A percentile compares a stretch with the other conserved stretches of the same genome.
phyloP scores from a whole-genome alignment of 2,329 filamentous ascomycete species.

The Penicillium hordei region DNA sequence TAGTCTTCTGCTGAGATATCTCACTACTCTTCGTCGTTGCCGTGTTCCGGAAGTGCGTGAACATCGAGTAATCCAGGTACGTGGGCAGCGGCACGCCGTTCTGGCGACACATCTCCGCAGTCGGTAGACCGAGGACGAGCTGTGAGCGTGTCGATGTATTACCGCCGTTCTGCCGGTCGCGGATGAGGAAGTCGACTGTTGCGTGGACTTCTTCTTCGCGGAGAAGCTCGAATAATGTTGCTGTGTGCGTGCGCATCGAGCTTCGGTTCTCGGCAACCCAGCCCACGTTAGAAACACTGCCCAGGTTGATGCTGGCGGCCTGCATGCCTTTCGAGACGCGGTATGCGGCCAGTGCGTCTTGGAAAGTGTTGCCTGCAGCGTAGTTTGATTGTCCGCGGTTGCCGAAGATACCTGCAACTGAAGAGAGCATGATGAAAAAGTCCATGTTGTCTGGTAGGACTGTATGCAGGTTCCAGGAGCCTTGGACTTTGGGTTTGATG shows the following conservation, averaged over 20 bases:
- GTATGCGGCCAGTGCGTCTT: slow-evolving; percentile 38
- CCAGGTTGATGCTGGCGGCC: slow-evolving; percentile 28
- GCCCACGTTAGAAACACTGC: slow-evolving; percentile 36
- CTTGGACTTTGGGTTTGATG: slow-evolving; percentile 43
- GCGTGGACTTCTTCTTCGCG: slow-evolving; percentile 26
- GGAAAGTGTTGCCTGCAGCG: slow-evolving; percentile 41
- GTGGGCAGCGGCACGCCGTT: slow-evolving; percentile 20
- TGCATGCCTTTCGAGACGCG: slow-evolving; percentile 23
- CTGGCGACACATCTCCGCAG: slow-evolving; percentile 19
- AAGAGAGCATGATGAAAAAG: slow-evolving; percentile 48
- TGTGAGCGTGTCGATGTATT: slow-evolving; percentile 1
- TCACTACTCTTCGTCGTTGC: neutral
- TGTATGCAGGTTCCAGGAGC: slow-evolving; percentile 39
- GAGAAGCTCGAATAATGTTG: slow-evolving; percentile 22
- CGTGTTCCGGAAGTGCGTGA: slow-evolving; percentile 19
- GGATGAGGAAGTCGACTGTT: slow-evolving; percentile 21
- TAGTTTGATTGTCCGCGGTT: slow-evolving; percentile 50
- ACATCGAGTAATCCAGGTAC: slow-evolving; percentile 30
- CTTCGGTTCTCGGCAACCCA: slow-evolving; percentile 32
- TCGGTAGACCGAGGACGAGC: slow-evolving; percentile 22
- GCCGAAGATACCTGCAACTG: slow-evolving; percentile 46
- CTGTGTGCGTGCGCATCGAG: slow-evolving; percentile 12
- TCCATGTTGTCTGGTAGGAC: slow-evolving; percentile 34
- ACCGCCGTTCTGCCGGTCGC: slow-evolving; percentile 1
- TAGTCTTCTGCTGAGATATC: slow-evolving; percentile 2